phyloP scores from a whole-genome alignment of 345 rosid species.

The Psidium friedrichsthalianum region DNA sequence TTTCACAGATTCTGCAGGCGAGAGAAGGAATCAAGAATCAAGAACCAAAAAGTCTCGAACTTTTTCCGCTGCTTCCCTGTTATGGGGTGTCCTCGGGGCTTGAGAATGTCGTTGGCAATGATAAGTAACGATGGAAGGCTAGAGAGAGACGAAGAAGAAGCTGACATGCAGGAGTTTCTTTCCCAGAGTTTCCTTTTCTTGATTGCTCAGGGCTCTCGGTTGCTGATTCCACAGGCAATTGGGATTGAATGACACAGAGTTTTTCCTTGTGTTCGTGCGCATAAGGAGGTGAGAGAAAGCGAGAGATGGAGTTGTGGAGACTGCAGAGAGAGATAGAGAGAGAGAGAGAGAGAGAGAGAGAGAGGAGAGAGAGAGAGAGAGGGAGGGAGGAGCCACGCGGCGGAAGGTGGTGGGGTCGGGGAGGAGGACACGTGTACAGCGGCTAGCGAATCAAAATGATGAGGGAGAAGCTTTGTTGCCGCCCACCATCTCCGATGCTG shows the following conservation, averaged over 20 bases:
- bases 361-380: too few species aligned
- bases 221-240: not conserved
- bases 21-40: not conserved
- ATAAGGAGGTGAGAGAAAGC: not conserved
- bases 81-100: not conserved
- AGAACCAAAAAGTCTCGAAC: not conserved
- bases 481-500: constrained; percentile 5
- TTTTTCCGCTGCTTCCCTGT: not conserved
- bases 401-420: not conserved
- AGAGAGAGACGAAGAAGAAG: not conserved
- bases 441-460: not conserved
- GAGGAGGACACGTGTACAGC: not conserved
- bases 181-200: not conserved
- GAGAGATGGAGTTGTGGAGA: not conserved
- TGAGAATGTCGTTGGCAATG: not conserved
- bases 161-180: not conserved
- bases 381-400: not conserved
- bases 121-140: not conserved
- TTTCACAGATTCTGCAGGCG: constrained; percentile 8
- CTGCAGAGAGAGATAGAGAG: not conserved
- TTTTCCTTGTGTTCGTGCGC: not conserved
- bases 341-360: not conserved
- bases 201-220: not conserved
- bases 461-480: too few species aligned
- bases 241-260: not conserved